A percentile compares a stretch with the other conserved stretches of the same genome.
These are phyloP conservation scores for Monosporascus cannonballus DNA, from an alignment of 2,329 filamentous ascomycete species.

Conservation along the genomic window DNA sequence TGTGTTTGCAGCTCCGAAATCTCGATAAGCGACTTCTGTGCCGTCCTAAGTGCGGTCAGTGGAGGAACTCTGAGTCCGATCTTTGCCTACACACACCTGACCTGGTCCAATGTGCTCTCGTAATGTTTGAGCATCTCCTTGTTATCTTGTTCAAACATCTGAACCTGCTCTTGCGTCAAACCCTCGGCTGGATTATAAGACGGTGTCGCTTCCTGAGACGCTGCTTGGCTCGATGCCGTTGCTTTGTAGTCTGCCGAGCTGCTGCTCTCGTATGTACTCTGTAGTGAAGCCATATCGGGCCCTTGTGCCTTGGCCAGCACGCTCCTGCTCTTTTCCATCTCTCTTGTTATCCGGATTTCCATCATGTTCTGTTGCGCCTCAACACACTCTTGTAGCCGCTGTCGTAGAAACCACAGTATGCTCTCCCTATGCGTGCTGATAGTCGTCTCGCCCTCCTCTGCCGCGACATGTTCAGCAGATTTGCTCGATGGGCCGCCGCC, in stretches of 20 bases:
- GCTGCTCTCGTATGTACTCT: constrained; percentile 12
- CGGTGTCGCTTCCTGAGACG: constrained; percentile 18
- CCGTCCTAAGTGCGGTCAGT: constrained; percentile 50
- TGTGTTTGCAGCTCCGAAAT: constrained; percentile 89
- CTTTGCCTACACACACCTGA: constrained; percentile 59
- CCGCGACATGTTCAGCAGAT: constrained; percentile 60
- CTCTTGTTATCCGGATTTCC: constrained; percentile 76
- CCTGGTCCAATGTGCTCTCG: constrained; percentile 89
- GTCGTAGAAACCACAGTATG: constrained; percentile 75
- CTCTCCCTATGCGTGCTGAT: constrained; percentile 70
- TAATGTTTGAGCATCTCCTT: constrained; percentile 89
- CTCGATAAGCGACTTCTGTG: constrained; percentile 84
- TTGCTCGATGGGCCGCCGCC: constrained; percentile 49
- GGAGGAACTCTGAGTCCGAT: not conserved
- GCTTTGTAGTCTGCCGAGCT: constrained; percentile 10
- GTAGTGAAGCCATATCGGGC: constrained; percentile 14
- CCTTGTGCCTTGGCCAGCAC: constrained; percentile 64
- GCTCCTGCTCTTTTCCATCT: constrained; percentile 85
- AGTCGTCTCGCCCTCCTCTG: constrained; percentile 64
- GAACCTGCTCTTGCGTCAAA: constrained; percentile 77
- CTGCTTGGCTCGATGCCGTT: constrained; percentile 12
- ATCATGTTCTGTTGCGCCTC: constrained; percentile 86
- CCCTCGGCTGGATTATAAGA: constrained; percentile 34
- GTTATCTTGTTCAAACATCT: constrained; percentile 91
- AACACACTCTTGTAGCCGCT: constrained; percentile 69